Base-by-base conservation (phyloP, 2,329 filamentous ascomycete genomes). In the Thelonectria discophora region DNA sequence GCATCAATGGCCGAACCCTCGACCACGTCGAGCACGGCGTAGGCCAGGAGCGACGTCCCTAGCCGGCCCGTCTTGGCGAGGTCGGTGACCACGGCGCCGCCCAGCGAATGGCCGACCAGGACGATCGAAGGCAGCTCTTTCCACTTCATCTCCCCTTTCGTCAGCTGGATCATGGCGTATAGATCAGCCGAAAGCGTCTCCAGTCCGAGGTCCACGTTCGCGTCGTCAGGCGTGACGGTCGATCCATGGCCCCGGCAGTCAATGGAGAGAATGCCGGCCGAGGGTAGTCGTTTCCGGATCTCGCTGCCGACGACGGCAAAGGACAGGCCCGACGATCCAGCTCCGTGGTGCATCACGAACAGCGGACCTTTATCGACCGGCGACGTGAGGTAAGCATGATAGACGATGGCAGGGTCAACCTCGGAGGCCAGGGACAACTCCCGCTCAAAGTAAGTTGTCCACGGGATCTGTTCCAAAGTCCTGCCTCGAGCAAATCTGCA, bases 1-100 rank as follows among this genome's bases (percentile, higher is more conserved):
- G 95, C 94, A 75, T 98, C 95, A 77, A 99, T 94, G 34, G 95
- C 95, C 0, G 92, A 97, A 11, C 95, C 92, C 78, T 99, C 95
- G 27, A 99, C 95, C 5, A 99, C 93, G 77, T 99, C 95, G 15
- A 99, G 82, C 8, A 98, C 94, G 3, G 89, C 92, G 77, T 94
- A 97, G 18, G 92, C 95, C 15, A 98, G 81, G 1, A 98, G 76
- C 24, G 88, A 84, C 39, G 79, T 76, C 1, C 90, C 91, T 37
- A 97, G 79, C 40, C 82, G 79, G 1, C 87, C 87, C 17, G 83
- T 84, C 72, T 86, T 88, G 12, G 94, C 93, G 58, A 96, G 82
- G 72, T 97, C 88, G 0, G 93, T 96, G 9, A 97, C 88, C 0
- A 98, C 92, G 7, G 94, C 94, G 13, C 95, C 95, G 55, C 95